These are phyloP conservation scores for Fraxinus baroniana DNA, from an alignment of 305 asterid genomes.

Conservation along the genomic window DNA sequence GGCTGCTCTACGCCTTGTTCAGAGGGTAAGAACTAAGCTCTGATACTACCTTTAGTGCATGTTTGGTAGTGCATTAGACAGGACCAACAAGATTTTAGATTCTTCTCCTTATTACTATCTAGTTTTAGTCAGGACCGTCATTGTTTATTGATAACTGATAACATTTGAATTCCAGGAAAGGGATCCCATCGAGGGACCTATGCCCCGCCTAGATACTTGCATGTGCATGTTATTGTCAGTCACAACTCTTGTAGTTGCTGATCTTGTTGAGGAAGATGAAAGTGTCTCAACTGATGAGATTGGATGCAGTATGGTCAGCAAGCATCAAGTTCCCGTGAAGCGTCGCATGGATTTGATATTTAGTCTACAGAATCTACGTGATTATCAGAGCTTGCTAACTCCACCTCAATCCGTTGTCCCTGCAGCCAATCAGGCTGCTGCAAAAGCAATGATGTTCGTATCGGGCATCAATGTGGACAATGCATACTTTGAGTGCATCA, in stretches of 20 bases:
- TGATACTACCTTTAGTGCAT: neutral
- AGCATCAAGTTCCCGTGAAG: slow-evolving; percentile 37
- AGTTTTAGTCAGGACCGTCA: neutral
- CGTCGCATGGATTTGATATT: slow-evolving; percentile 64
- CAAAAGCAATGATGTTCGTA: slow-evolving; percentile 75
- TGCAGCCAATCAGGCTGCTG: slow-evolving; percentile 91
- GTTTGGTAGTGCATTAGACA: neutral
- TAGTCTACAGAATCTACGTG: slow-evolving; percentile 71
- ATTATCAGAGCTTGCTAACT: slow-evolving; percentile 72
- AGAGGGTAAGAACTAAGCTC: slow-evolving; percentile 64
- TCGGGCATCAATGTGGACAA: slow-evolving; percentile 58
- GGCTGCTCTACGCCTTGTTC: slow-evolving; percentile 93
- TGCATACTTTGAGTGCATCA: slow-evolving; percentile 66
- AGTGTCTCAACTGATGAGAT: slow-evolving; percentile 36
- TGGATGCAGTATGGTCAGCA: slow-evolving; percentile 32
- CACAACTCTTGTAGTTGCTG: slow-evolving; percentile 82
- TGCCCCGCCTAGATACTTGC: slow-evolving; percentile 93
- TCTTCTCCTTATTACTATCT: neutral
- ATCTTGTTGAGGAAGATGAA: slow-evolving; percentile 94
- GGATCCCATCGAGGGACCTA: slow-evolving; percentile 97
- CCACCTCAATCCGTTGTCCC: slow-evolving; percentile 74
- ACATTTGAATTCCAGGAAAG: slow-evolving; percentile 59
- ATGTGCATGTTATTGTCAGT: slow-evolving; percentile 82
- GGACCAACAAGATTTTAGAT: neutral
- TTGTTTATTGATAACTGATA: slow-evolving; percentile 14